Percentiles rank a stretch among this genome's conserved stretches.
Conservation (phyloP, 495 filamentous ascomycete species). For the Paragyromitra xinjiangensis region DNA sequence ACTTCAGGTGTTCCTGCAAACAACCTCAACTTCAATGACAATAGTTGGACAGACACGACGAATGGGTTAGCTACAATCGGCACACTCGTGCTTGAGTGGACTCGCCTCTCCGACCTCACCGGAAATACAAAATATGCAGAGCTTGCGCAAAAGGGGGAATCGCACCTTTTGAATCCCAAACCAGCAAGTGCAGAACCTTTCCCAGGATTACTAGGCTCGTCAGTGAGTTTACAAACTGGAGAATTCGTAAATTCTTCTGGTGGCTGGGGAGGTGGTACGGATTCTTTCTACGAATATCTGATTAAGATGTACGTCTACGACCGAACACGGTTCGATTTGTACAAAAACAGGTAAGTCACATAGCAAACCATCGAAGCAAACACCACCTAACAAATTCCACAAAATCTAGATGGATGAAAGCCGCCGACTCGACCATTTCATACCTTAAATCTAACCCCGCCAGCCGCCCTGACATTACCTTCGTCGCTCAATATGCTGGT, state of each 20-base stretch:
- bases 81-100: conserved; percentile 85
- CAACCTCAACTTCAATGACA: conserved; percentile 68
- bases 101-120: conserved; percentile 78
- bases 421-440: conserved; percentile 78
- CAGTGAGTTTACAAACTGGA: conserved; percentile 72
- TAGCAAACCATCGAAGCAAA: neutral
- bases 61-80: conserved; percentile 78
- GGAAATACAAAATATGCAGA: conserved; percentile 71
- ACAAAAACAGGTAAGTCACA: conserved; percentile 64
- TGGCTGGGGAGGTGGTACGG: conserved; percentile 81
- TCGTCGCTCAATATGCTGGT: conserved; percentile 72
- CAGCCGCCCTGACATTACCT: conserved; percentile 76
- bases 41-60: conserved; percentile 62
- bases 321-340: conserved; percentile 67
- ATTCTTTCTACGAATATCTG: conserved; percentile 91
- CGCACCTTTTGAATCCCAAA: conserved; percentile 73
- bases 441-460: conserved; percentile 77
- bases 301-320: conserved; percentile 95
- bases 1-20: conserved; percentile 80
- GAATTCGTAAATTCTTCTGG: conserved; percentile 72
- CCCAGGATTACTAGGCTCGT: conserved; percentile 77
- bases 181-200: conserved; percentile 74
- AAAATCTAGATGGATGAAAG: conserved; percentile 72
- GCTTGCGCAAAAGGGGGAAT: conserved; percentile 74
- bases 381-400: conserved; percentile 3